Conservation (phyloP, 2,329 filamentous ascomycete species). For the Elsinoe arachidis region DNA sequence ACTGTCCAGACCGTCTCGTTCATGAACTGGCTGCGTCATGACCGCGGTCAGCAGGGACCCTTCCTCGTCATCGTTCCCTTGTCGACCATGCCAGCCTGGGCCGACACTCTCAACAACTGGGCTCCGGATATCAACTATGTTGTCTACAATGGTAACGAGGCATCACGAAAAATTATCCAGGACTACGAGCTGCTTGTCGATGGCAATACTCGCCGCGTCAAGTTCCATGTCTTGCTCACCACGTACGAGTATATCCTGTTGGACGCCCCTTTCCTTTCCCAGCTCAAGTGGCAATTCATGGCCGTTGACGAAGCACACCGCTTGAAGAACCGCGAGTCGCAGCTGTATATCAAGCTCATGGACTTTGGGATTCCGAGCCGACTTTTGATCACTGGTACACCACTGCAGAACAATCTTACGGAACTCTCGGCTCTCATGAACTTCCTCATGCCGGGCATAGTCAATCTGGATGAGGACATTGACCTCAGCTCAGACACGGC, state of each 20-base stretch:
- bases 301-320: slow-evolving; percentile 95
- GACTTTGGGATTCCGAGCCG: slow-evolving; percentile 83
- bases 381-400: slow-evolving; percentile 90
- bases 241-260: slow-evolving; percentile 94
- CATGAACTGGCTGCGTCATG: slow-evolving; percentile 91
- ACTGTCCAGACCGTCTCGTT: slow-evolving; percentile 97
- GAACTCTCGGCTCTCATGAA: slow-evolving; percentile 90
- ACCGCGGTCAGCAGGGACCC: slow-evolving; percentile 80
- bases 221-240: slow-evolving; percentile 95
- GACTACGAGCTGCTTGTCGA: slow-evolving; percentile 85
- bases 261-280: slow-evolving; percentile 73
- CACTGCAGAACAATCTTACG: slow-evolving; percentile 92
- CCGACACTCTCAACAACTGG: slow-evolving; percentile 95
- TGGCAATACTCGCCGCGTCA: slow-evolving; percentile 77
- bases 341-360: slow-evolving; percentile 76
- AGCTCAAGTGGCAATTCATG: slow-evolving; percentile 96
- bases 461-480: slow-evolving; percentile 84
- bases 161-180: slow-evolving; percentile 75
- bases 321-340: slow-evolving; percentile 90
- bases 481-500: slow-evolving; percentile 71
- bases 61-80: slow-evolving; percentile 96
- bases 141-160: slow-evolving; percentile 85
- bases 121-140: slow-evolving; percentile 94
- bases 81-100: slow-evolving; percentile 96
- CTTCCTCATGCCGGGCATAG: slow-evolving; percentile 91